Base-by-base conservation (phyloP, 495 filamentous ascomycete species). In the Astrocystis sublimbata region DNA sequence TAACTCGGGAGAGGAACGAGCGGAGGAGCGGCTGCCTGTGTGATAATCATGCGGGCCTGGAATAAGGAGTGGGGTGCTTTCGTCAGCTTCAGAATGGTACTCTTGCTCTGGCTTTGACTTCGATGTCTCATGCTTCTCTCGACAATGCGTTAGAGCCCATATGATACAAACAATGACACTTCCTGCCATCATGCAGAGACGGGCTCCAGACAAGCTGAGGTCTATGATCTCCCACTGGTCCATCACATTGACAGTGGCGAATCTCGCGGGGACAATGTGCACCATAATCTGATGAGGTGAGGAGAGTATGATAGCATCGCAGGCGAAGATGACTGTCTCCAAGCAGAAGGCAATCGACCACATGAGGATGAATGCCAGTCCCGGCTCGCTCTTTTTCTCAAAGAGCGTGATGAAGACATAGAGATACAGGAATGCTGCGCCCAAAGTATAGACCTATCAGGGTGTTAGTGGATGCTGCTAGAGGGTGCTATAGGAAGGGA, bases 301-400 rank as follows among this genome's bases (percentile, higher is more conserved):
- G 50, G 83, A 84, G 64, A 92, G 85, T 41, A 89, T 71, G 12
- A 84, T 76, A 30, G 89, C 67, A 7, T 88, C 88, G 35, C 83
- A 80, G 56, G 82, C 81, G 58, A 93, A 74, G 45, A 96, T 86
- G 46, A 87, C 73, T 23, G 87, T 59, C 73, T 97, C 92, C 57
- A 89, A 77, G 19, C 86, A 73, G 28, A 88, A 67, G 23, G 86
- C 88, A 42, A 92, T 70, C 33, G 79, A 69, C 92, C 92, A 97
- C 55, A 88, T 86, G 17, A 87, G 74, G 43, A 91, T 81, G 70
- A 96, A 91, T 26, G 87, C 85, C 19, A 83, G 71, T 30, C 82
- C 90, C 4, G 92, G 92, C 23, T 89, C 87, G 6, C 88, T 85
- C 58, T 83, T 83, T 52, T 88, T 88, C 71, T 96, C 92, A 65